These are phyloP conservation scores for Castanospermum australe DNA, from an alignment of 306 rosid genomes.

Conservation along the genomic window DNA sequence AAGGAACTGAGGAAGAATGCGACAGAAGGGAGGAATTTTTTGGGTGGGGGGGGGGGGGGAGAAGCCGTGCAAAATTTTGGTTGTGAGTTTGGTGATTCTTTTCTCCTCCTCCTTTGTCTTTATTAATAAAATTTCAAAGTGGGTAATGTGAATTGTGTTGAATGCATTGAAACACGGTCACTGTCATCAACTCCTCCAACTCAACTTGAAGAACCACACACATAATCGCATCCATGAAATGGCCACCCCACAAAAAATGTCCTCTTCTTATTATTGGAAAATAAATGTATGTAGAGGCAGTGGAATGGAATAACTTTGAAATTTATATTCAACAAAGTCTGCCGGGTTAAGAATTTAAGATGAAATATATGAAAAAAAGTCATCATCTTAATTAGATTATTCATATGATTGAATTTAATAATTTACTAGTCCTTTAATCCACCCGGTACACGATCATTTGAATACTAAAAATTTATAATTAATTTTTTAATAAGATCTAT, in stretches of 20 bases:
- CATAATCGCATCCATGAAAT: neutral
- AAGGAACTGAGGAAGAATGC: no score
- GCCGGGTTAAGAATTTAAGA: no score
- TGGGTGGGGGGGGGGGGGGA: no score
- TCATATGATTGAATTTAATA: no score
- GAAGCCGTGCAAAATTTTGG: neutral
- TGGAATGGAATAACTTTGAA: neutral
- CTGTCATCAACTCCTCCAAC: neutral
- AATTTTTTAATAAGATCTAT: no score
- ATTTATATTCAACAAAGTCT: no score
- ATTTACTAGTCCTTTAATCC: no score
- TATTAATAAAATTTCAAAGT: neutral
- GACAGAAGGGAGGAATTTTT: no score
- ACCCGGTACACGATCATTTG: no score
- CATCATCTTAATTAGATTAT: no score
- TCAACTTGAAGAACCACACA: neutral
- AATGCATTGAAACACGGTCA: neutral
- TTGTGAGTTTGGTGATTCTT: neutral
- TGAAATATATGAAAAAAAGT: no score
- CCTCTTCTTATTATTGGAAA: neutral
- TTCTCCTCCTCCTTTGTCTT: neutral
- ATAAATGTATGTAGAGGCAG: neutral
- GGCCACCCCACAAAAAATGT: neutral
- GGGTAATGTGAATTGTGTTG: neutral
- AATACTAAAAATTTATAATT: no score